A percentile compares a stretch with the other conserved stretches of the same genome.
Conservation (phyloP, 176 grass and related monocot species). For the Ananas comosus region DNA sequence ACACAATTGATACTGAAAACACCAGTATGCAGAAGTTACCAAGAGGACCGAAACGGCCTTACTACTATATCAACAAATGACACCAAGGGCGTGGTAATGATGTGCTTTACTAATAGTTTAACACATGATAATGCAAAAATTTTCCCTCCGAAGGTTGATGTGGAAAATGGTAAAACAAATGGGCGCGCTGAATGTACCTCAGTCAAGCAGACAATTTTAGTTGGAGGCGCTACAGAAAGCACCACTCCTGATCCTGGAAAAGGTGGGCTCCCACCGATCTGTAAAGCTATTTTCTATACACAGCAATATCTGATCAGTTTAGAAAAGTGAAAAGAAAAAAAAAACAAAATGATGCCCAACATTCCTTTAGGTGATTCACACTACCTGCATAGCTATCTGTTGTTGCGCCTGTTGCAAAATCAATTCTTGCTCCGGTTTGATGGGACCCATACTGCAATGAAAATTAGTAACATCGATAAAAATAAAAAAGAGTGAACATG, state of each 20-base stretch:
- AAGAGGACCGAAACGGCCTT: too few species aligned
- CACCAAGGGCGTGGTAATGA: too few species aligned
- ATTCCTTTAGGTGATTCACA: not conserved
- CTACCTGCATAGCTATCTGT: slow-evolving; percentile 29
- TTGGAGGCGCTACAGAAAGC: slow-evolving; percentile 8
- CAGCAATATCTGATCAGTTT: not conserved
- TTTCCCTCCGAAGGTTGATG: not conserved
- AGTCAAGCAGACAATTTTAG: slow-evolving; percentile 22
- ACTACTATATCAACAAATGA: too few species aligned
- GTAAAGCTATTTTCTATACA: slow-evolving; percentile 25
- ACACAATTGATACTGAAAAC: too few species aligned
- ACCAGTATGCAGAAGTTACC: too few species aligned
- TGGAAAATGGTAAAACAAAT: not conserved
- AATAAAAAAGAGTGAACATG: too few species aligned
- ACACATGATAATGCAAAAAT: not conserved
- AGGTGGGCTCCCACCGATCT: slow-evolving; percentile 3
- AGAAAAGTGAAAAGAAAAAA: slow-evolving; percentile 1
- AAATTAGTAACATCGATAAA: not conserved
- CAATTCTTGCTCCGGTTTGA: slow-evolving; percentile 24
- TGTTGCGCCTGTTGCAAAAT: slow-evolving; percentile 29
- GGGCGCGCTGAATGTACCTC: slow-evolving; percentile 7
- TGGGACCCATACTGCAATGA: slow-evolving; percentile 18
- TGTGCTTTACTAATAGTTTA: too few species aligned
- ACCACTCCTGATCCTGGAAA: not conserved
- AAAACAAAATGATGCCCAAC: not conserved